Conservation (phyloP, 2,329 filamentous ascomycete species). For the Podosphaera fusca region DNA sequence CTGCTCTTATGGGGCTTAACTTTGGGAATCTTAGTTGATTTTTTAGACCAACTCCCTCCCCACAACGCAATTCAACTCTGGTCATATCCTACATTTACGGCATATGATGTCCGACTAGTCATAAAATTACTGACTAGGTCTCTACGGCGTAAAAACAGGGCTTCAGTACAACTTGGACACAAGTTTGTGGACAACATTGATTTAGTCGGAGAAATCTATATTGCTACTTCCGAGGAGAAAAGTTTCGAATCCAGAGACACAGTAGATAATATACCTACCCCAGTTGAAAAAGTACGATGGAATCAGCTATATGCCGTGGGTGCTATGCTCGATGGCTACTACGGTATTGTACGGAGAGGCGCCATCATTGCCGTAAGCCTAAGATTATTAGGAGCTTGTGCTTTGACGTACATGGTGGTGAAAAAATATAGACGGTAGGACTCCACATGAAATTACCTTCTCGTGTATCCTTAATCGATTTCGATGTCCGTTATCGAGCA, state of each 20-base stretch:
- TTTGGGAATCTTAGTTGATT: constrained; percentile 41
- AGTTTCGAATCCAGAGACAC: constrained; percentile 7
- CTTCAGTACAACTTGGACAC: constrained; percentile 11
- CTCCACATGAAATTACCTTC: not conserved
- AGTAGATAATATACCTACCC: constrained; percentile 7
- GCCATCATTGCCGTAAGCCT: constrained; percentile 11
- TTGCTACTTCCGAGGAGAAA: constrained; percentile 8
- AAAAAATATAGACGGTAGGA: constrained; percentile 2
- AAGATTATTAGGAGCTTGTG: constrained; percentile 5
- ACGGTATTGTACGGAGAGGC: constrained; percentile 12
- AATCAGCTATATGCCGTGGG: constrained; percentile 10
- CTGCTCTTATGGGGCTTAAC: constrained; percentile 47
- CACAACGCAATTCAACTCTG: constrained; percentile 35
- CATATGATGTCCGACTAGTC: constrained; percentile 33
- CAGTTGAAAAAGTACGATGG: not conserved
- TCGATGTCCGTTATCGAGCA: no score
- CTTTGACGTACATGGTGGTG: constrained; percentile 2
- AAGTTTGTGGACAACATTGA: constrained; percentile 11
- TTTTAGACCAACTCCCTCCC: constrained; percentile 43
- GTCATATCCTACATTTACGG: constrained; percentile 46
- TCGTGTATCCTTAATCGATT: no score
- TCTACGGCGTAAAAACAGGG: constrained; percentile 27
- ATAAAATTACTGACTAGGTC: constrained; percentile 35
- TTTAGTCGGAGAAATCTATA: constrained; percentile 11
- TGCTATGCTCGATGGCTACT: constrained; percentile 15